Evolutionary conservation across 768 basidiomycete species (phyloP).

Genomic region (Leccinum disarticulatum): DNA sequence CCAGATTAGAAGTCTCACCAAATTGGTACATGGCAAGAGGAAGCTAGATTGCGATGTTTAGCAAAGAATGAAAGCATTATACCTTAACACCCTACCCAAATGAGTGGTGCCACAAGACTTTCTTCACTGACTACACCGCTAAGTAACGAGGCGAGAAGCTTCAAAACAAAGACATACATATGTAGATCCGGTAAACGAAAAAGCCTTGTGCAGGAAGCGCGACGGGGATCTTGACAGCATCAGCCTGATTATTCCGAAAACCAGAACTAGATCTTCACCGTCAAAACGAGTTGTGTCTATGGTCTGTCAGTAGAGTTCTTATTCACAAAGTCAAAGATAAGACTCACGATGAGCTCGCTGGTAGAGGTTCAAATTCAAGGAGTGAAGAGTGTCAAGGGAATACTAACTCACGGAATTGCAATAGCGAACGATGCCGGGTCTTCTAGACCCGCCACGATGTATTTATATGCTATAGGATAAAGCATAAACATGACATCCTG

Average conservation of each 20-base stretch:
- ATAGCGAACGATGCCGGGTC: not conserved
- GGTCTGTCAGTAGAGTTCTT: not conserved
- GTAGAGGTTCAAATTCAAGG: not conserved
- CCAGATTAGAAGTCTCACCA: not conserved
- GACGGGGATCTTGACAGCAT: not conserved
- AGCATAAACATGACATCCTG: not conserved
- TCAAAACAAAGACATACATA: not conserved
- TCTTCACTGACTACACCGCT: slow-evolving; percentile 2
- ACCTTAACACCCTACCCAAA: not conserved
- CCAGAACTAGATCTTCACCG: not conserved
- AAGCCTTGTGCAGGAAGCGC: slow-evolving; percentile 7
- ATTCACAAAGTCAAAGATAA: no score
- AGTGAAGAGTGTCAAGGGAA: not conserved
- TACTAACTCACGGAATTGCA: not conserved
- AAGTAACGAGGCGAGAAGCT: not conserved
- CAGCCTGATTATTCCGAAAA: not conserved
- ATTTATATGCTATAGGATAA: slow-evolving; percentile 2
- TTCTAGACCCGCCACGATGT: not conserved
- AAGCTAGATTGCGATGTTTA: not conserved
- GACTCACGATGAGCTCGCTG: slow-evolving; percentile 9
- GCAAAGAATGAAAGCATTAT: not conserved
- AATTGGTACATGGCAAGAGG: slow-evolving; percentile 3
- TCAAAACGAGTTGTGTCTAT: slow-evolving; percentile 4
- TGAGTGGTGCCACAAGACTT: not conserved
- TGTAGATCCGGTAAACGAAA: slow-evolving; percentile 9